These are phyloP conservation scores for Suillus spraguei DNA, from an alignment of 768 basidiomycete genomes.

Conservation along the genomic window DNA sequence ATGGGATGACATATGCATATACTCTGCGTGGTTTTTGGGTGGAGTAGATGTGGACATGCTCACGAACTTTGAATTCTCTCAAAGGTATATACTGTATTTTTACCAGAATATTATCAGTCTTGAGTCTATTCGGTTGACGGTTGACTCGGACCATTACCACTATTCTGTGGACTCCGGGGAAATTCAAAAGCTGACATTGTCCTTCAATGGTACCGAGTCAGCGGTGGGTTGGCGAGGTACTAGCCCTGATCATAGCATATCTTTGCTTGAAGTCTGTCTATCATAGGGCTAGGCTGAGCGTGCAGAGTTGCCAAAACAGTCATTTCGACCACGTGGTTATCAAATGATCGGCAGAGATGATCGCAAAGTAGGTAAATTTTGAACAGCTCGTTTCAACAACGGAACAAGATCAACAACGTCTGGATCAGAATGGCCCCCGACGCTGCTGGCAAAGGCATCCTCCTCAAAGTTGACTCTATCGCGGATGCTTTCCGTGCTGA, in stretches of 20 bases:
- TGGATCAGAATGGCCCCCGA: slow-evolving; percentile 29
- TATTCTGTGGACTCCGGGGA: not conserved
- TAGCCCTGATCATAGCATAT: not conserved
- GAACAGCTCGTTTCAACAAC: not conserved
- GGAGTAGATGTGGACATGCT: slow-evolving; percentile 7
- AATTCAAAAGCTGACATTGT: not conserved
- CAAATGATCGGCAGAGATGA: slow-evolving; percentile 3
- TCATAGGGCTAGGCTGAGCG: not conserved
- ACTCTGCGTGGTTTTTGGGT: not conserved
- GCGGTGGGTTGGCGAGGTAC: not conserved
- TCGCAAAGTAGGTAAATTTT: slow-evolving; percentile 1
- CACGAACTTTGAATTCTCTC: slow-evolving; percentile 4
- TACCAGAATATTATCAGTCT: slow-evolving; percentile 8
- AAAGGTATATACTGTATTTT: slow-evolving; percentile 11
- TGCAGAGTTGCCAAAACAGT: not conserved
- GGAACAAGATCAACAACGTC: not conserved
- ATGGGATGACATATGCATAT: slow-evolving; percentile 5
- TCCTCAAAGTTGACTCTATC: slow-evolving; percentile 79
- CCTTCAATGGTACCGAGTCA: not conserved
- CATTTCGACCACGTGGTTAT: slow-evolving; percentile 5
- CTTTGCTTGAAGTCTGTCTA: not conserved
- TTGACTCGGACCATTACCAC: not conserved
- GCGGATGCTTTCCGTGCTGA: slow-evolving; percentile 72
- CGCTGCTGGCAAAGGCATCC: slow-evolving; percentile 62
- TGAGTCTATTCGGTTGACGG: not conserved